These are phyloP conservation scores for Thecaphora thlaspeos DNA, from an alignment of 1,284 basidiomycete species.

Conservation along the genomic window DNA sequence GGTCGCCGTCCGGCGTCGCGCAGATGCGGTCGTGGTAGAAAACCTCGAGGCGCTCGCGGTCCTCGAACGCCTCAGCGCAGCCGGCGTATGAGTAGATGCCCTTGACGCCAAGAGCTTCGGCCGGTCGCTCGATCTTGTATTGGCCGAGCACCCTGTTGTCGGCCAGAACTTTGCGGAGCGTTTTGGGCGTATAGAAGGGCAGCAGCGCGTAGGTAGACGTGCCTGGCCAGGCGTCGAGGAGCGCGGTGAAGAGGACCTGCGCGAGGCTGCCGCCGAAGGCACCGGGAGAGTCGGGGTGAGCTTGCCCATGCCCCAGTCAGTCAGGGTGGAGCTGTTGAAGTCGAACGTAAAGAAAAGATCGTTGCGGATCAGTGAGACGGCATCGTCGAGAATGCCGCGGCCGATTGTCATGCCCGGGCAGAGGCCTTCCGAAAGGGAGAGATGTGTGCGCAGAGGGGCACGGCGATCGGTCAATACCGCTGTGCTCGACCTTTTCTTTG, in stretches of 20 bases:
- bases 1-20: background rate
- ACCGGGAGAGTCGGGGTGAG: slow-evolving; percentile 25
- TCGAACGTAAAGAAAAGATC: slow-evolving; percentile 79
- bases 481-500: no score
- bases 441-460: no score
- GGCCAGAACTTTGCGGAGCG: slow-evolving; percentile 63
- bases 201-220: slow-evolving; percentile 75
- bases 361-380: slow-evolving; percentile 75
- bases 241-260: slow-evolving; percentile 69
- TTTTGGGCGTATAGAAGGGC: slow-evolving; percentile 70
- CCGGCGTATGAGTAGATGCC: slow-evolving; percentile 63
- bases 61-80: slow-evolving; percentile 57
- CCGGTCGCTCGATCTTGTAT: slow-evolving; percentile 61
- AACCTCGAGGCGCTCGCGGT: slow-evolving; percentile 48
- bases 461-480: no score
- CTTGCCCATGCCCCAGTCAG: slow-evolving; percentile 58
- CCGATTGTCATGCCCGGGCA: slow-evolving; percentile 77
- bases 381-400: slow-evolving; percentile 79
- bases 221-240: slow-evolving; percentile 61
- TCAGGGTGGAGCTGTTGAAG: slow-evolving; percentile 73
- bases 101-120: slow-evolving; percentile 40
- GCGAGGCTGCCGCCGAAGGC: slow-evolving; percentile 60
- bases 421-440: slow-evolving; percentile 64
- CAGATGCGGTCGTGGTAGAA: slow-evolving; percentile 14
- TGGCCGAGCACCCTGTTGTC: slow-evolving; percentile 63